These are phyloP conservation scores for Elongisporangium anandrum DNA, from an alignment of 352 stramenopile species.

Conservation along the genomic window DNA sequence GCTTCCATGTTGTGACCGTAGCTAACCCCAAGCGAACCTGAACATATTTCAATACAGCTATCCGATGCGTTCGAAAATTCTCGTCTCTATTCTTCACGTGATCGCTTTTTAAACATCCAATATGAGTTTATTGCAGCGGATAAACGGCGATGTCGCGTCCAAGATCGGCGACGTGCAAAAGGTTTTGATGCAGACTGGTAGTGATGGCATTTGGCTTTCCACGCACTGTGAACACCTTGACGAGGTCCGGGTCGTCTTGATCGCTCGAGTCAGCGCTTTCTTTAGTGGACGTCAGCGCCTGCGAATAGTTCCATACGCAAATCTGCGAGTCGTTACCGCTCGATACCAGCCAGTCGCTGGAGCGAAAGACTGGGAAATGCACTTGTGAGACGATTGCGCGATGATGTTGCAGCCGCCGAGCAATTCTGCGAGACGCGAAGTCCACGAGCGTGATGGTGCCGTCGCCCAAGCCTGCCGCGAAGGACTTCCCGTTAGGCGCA, in stretches of 20 bases:
- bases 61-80: background rate
- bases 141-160: slow-evolving; percentile 48
- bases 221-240: slow-evolving; percentile 40
- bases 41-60: slow-evolving; percentile 1
- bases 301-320: slow-evolving; percentile 56
- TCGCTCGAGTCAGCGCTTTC: slow-evolving; percentile 8
- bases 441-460: slow-evolving; percentile 58
- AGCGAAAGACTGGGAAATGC: slow-evolving; percentile 49
- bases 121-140: slow-evolving; percentile 25
- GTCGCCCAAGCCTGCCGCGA: slow-evolving; percentile 65
- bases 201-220: slow-evolving; percentile 54
- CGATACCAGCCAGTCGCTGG: slow-evolving; percentile 50
- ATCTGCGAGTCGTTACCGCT: slow-evolving; percentile 66
- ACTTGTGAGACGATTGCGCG: slow-evolving; percentile 52
- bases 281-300: slow-evolving; percentile 15
- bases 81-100: background rate
- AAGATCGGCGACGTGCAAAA: slow-evolving; percentile 48
- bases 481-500: slow-evolving; percentile 52
- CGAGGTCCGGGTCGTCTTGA: slow-evolving; percentile 25
- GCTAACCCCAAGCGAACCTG: slow-evolving; percentile 69
- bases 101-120: background rate
- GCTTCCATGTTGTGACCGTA: slow-evolving; percentile 78
- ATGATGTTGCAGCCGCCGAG: slow-evolving; percentile 48
- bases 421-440: slow-evolving; percentile 47
- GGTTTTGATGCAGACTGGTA: slow-evolving; percentile 39